phyloP scores from a whole-genome alignment of 2,329 filamentous ascomycete species.

The Ustulina deusta region DNA sequence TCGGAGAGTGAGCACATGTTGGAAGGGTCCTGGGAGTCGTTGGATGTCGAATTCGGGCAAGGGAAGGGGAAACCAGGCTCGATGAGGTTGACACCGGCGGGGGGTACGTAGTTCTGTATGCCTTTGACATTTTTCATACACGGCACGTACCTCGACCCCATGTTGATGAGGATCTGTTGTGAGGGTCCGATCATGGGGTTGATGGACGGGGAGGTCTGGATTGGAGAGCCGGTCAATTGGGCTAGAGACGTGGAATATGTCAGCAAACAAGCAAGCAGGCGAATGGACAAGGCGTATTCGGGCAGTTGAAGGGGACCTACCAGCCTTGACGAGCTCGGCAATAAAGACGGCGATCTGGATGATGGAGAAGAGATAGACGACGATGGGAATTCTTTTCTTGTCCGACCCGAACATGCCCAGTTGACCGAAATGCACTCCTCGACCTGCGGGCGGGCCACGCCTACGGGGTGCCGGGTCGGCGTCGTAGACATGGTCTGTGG shows the following conservation, averaged over 20 bases:
- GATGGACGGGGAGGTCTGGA: constrained; percentile 84
- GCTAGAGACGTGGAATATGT: constrained; percentile 57
- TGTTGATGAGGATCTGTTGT: constrained; percentile 90
- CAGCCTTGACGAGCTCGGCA: constrained; percentile 85
- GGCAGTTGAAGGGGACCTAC: constrained; percentile 61
- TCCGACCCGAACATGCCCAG: constrained; percentile 69
- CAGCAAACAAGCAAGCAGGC: constrained; percentile 17
- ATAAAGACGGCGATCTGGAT: constrained; percentile 89
- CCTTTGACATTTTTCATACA: constrained; percentile 90
- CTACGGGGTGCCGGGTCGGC: constrained; percentile 52
- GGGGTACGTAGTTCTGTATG: constrained; percentile 64
- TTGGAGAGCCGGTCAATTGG: constrained; percentile 80
- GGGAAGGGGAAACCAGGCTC: constrained; percentile 70
- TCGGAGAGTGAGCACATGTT: constrained; percentile 79
- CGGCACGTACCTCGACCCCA: constrained; percentile 91
- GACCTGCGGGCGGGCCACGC: constrained; percentile 54
- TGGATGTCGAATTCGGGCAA: constrained; percentile 82
- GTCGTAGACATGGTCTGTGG: constrained; percentile 73
- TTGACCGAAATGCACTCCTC: constrained; percentile 67
- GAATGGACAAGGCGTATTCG: not conserved
- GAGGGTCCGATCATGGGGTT: constrained; percentile 99
- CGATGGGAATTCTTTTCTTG: constrained; percentile 75
- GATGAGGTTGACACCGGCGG: constrained; percentile 34
- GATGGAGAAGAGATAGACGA: constrained; percentile 82
- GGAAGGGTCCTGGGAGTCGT: constrained; percentile 59